A percentile compares a stretch with the other conserved stretches of the same genome.
These are phyloP conservation scores for Agarophyton chilense DNA, from an alignment of 23 red algal species.

Conservation along the genomic window DNA sequence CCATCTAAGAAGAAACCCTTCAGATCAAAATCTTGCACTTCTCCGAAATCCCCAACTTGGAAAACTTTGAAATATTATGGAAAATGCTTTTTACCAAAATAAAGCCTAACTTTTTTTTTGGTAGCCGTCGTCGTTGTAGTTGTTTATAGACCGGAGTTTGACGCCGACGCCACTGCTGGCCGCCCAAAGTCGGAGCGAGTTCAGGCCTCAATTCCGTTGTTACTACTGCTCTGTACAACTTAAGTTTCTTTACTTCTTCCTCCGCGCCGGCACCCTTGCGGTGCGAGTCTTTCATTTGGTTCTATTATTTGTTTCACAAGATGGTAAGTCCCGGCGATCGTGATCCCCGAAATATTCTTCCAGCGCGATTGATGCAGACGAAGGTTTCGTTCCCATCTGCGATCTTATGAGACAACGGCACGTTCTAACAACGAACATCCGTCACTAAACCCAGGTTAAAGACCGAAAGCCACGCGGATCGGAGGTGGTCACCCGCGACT, in stretches of 20 bases:
- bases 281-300: constrained; percentile 10
- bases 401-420: not conserved
- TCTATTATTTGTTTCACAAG: constrained; percentile 1
- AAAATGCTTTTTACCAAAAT: not conserved
- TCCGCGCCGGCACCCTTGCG: not conserved
- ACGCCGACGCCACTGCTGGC: too few species aligned
- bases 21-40: not conserved
- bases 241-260: not conserved
- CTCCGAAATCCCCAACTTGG: too few species aligned
- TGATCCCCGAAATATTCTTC: not conserved
- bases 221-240: too few species aligned
- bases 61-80: not conserved
- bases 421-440: constrained; percentile 4
- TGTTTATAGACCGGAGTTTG: too few species aligned
- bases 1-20: not conserved
- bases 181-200: too few species aligned
- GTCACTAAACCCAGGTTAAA: constrained; percentile 44
- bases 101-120: not conserved
- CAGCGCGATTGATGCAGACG: not conserved
- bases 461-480: constrained; percentile 72
- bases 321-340: constrained; percentile 9
- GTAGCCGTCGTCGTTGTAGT: too few species aligned
- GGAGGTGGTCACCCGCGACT: constrained; percentile 93
- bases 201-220: too few species aligned
- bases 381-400: not conserved